A percentile compares a stretch with the other conserved stretches of the same genome.
Conservation (phyloP, 1,139 yeast genomes). For the Scheffersomyces cryptocercus region DNA sequence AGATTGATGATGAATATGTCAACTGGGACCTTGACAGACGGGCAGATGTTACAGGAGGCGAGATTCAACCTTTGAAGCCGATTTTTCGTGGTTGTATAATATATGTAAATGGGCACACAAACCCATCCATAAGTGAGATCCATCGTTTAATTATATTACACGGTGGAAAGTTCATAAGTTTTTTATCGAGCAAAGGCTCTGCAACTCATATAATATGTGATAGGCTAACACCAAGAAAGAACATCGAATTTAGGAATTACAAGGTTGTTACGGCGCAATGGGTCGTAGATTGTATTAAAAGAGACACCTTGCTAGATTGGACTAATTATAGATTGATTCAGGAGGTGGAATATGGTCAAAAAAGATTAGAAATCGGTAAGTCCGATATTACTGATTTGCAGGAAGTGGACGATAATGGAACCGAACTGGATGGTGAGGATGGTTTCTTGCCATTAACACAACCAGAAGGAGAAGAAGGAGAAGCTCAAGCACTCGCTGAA, state of each 20-base stretch:
- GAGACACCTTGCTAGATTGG: slow-evolving; percentile 63
- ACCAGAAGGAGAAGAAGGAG: slow-evolving; percentile 11
- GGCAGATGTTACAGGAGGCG: slow-evolving; percentile 6
- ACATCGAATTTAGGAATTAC: slow-evolving; percentile 61
- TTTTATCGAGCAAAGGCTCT: slow-evolving; percentile 64
- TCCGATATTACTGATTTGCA: background rate
- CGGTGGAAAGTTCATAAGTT: slow-evolving; percentile 79
- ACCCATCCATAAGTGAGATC: slow-evolving; percentile 71
- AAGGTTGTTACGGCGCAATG: slow-evolving; percentile 82
- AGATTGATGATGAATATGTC: slow-evolving; percentile 57
- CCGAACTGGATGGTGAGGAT: slow-evolving; percentile 2
- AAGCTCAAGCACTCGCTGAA: slow-evolving; percentile 1
- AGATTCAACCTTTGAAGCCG: slow-evolving; percentile 16
- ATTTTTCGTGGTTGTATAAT: slow-evolving; percentile 66
- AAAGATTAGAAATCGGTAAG: slow-evolving; percentile 26
- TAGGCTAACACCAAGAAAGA: slow-evolving; percentile 74
- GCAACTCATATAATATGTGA: slow-evolving; percentile 88
- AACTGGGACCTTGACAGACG: slow-evolving; percentile 50
- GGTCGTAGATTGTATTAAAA: slow-evolving; percentile 66
- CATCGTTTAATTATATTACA: slow-evolving; percentile 70
- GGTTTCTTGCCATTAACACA: slow-evolving; percentile 20
- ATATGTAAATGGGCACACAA: slow-evolving; percentile 84
- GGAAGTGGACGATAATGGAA: slow-evolving; percentile 1
- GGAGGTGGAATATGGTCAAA: slow-evolving; percentile 53
- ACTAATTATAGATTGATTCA: slow-evolving; percentile 57